Evolutionary conservation across 345 rosid species (phyloP).

Genomic region (Eucalyptus polyanthemos): DNA sequence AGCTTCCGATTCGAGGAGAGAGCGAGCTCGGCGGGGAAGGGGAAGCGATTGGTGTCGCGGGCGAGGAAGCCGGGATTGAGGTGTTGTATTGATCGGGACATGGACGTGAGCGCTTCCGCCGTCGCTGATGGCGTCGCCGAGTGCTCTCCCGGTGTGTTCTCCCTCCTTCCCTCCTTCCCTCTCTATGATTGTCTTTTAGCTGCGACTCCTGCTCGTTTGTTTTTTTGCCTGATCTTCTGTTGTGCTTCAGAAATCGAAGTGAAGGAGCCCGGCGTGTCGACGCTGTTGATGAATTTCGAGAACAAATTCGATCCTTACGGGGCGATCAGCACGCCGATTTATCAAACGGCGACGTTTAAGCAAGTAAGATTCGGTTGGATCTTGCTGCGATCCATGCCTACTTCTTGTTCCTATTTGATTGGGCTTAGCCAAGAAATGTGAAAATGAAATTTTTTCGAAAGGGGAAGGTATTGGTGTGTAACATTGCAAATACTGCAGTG

Average conservation of each 20-base stretch:
- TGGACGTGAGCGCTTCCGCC: conserved; percentile 34
- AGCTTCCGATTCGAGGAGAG: conserved; percentile 12
- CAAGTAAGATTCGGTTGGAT: conserved; percentile 30
- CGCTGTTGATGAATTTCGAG: conserved; percentile 58
- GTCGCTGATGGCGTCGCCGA: conserved; percentile 11
- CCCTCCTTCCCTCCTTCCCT: background rate
- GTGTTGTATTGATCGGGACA: conserved; percentile 25
- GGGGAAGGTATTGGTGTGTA: background rate
- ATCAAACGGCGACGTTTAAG: conserved; percentile 90
- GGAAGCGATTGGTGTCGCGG: background rate
- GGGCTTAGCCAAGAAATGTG: background rate
- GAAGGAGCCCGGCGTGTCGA: conserved; percentile 57
- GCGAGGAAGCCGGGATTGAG: conserved; percentile 17
- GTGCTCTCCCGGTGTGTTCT: conserved; percentile 20
- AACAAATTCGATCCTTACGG: conserved; percentile 68
- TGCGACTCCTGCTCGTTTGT: background rate
- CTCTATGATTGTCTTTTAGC: background rate
- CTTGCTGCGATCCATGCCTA: background rate
- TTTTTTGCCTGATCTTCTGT: background rate
- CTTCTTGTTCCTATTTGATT: background rate
- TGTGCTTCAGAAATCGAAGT: conserved; percentile 18
- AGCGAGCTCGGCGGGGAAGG: conserved; percentile 9
- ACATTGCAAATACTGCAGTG: background rate
- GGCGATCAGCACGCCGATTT: conserved; percentile 83
- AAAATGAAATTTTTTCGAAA: background rate